These are phyloP conservation scores for Lactarius evosmus DNA, from an alignment of 768 basidiomycete genomes.

Conservation along the genomic window DNA sequence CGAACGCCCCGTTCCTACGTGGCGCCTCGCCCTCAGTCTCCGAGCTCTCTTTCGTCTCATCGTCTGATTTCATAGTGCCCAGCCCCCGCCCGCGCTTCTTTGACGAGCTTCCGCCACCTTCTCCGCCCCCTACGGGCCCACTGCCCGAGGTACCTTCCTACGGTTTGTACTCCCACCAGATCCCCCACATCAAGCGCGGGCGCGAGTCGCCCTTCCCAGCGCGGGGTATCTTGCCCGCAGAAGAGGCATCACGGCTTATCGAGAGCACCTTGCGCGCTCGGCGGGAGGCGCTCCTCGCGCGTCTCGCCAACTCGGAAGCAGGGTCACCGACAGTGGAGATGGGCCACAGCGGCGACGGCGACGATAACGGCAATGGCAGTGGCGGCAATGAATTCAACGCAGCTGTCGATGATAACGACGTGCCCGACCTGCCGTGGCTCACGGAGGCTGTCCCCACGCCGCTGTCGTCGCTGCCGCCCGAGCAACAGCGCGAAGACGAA, in stretches of 20 bases:
- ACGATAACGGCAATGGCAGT: neutral
- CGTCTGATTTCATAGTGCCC: constrained; percentile 25
- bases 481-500: constrained; percentile 1
- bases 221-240: constrained; percentile 38
- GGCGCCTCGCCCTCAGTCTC: constrained; percentile 17
- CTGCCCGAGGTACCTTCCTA: constrained; percentile 20
- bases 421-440: neutral
- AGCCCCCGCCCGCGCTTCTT: constrained; percentile 24
- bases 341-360: neutral
- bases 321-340: neutral
- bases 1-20: constrained; percentile 6
- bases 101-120: constrained; percentile 28
- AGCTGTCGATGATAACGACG: neutral
- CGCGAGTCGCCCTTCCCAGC: constrained; percentile 51
- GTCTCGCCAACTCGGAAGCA: neutral
- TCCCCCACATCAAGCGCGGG: constrained; percentile 38
- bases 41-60: constrained; percentile 21
- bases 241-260: constrained; percentile 28
- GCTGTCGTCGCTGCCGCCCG: neutral
- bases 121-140: constrained; percentile 26
- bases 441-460: neutral
- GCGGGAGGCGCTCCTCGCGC: constrained; percentile 4
- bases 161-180: constrained; percentile 21
- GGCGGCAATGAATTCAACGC: neutral
- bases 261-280: constrained; percentile 23